phyloP scores from a whole-genome alignment of 331 rosid genomes.

The Rosa hybrid region DNA sequence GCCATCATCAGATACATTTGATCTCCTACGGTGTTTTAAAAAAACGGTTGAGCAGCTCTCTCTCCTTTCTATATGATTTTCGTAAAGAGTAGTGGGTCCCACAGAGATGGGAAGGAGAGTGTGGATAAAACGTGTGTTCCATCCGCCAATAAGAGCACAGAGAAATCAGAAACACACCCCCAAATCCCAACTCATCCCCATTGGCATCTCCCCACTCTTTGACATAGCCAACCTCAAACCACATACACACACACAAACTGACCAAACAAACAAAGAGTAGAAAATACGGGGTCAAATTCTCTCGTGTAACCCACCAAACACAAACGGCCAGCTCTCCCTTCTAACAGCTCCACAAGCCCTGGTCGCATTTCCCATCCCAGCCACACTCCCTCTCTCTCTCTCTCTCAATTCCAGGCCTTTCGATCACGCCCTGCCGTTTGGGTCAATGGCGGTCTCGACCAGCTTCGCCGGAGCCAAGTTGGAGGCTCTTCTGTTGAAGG shows the following conservation, averaged over 20 bases:
- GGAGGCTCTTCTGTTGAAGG: constrained; percentile 58
- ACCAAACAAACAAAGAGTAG: not conserved
- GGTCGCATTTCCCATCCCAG: not conserved
- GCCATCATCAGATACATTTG: too few species aligned
- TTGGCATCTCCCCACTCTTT: not conserved
- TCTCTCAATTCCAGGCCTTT: constrained; percentile 23
- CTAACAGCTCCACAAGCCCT: not conserved
- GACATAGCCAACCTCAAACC: not conserved
- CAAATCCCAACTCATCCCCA: constrained; percentile 15
- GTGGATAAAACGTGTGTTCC: constrained; percentile 72
- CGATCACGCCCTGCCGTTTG: constrained; percentile 7
- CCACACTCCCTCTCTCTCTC: not conserved
- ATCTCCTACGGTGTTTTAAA: fast-evolving
- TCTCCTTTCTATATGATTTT: not conserved
- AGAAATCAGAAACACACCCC: constrained; percentile 51
- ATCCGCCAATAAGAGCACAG: constrained; percentile 61
- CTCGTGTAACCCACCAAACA: not conserved
- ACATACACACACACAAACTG: not conserved
- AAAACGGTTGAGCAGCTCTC: too few species aligned
- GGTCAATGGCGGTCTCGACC: constrained; percentile 75
- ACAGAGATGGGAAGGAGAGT: constrained; percentile 28
- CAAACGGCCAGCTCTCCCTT: not conserved
- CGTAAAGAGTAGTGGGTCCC: constrained; percentile 20
- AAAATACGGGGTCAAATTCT: constrained; percentile 26
- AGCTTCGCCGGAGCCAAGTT: constrained; percentile 68